Evolutionary conservation across 495 filamentous ascomycete species (phyloP), one percentile per base, ranked within the genome.

Genomic region (Pseudevernia furfuracea): DNA sequence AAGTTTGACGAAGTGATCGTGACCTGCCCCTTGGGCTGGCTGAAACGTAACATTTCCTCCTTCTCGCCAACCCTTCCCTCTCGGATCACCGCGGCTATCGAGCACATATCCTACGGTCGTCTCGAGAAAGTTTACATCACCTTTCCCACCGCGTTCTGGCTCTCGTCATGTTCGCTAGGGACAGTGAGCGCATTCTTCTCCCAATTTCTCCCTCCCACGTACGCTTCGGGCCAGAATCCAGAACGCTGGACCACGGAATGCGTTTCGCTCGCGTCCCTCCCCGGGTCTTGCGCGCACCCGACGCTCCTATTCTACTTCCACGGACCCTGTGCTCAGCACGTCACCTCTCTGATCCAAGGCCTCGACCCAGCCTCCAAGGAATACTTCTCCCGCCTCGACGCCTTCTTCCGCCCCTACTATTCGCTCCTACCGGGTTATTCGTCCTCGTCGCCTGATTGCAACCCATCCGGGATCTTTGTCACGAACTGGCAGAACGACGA

Each of bases 231-330:
- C 23, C 79, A 76, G 6, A 91, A 92, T 70, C 86, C 87, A 2
- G 32, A 77, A 14, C 69, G 76, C 17, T 96, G 90, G 90, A 86
- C 86, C 68, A 89, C 91, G 76, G 70, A 94, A 77, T 79, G 81
- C 67, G 77, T 96, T 65, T 91, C 92, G 62, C 78, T 98, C 39
- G 84, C 87, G 52, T 82, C 88, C 4, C 79, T 96, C 25, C 80
- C 84, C 0, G 65, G 68, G 0, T 70, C 78, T 0, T 81, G 75
- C 68, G 80, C 86, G 7, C 92, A 96, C 39, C 89, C 94, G 17
- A 96, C 92, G 4, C 81, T 98, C 25, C 82, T 98, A 32, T 98
- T 95, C 81, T 98, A 98, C 79, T 86, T 87, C 65, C 91, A 88
- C 70, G 94, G 92, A 10, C 74, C 79, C 44, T 81, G 80, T 62